Base-by-base conservation (phyloP, 768 basidiomycete species). In the Russula earlei region DNA sequence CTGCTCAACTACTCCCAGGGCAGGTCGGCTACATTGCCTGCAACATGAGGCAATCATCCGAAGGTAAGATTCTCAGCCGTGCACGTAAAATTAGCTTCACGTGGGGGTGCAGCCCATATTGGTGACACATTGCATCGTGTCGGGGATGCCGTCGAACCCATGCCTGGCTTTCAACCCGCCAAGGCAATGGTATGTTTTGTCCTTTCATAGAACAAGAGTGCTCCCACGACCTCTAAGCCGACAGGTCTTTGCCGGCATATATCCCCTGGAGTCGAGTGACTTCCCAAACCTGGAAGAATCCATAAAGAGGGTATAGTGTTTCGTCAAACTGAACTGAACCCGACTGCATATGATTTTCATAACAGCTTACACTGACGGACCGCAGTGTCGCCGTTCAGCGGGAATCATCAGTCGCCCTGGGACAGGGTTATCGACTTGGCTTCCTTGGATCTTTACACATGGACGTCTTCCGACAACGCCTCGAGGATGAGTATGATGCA, bases 271-370 rank as follows among this genome's bases (percentile, higher is more conserved):
- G 56, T 87, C 82, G 49, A 87, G 76, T 53, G 93, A 97, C 66
- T 98, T 97, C 65, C 75, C 81, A 12, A 94, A 95, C 71, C 78
- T 99, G 2, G 96, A 98, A 68, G 96, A 98, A 70, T 95, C 95
- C 0, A 88, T 98, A 56, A 87, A 86, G 66, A 73, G 91, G 66
- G 94, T 93, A 67, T 33, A 81, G 62, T 24, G 38, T 59, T 54
- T 54, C 52, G 56, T 49, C 52, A 41, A 60, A 56, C 31, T 44
- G 48, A 40, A 11, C 47, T 11, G 52, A 58, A 49, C 34, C 48
- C 51, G 34, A 37, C 29, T 22, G 25, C 33, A 34, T 36, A 29
- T 38, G n/a, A 49, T 52, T 36, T 62, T 41, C 49, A 50, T 36
- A 55, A 19, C 59, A 90, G 87, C 77, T 94, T 24, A 89, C 84